Evolutionary conservation across 371 early-diverging fungal genomes (phyloP).

Genomic region (Mortierella sp.): DNA sequence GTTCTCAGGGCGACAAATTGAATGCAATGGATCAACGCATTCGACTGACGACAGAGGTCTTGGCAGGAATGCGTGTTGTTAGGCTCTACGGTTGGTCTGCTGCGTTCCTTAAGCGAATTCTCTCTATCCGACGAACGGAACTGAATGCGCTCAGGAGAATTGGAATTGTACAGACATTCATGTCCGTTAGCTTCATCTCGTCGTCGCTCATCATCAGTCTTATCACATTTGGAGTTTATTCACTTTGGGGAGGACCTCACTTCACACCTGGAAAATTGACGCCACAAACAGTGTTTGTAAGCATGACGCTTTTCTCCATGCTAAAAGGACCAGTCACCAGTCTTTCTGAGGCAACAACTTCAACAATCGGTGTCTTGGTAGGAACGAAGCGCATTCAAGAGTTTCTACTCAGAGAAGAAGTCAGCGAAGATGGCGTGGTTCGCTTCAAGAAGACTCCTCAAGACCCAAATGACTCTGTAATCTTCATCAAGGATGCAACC

Average conservation of each 20-base stretch:
- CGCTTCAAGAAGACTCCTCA: constrained; percentile 22
- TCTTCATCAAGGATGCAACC: constrained; percentile 56
- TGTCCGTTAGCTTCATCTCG: constrained; percentile 46
- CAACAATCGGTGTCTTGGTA: constrained; percentile 35
- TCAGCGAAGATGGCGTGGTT: constrained; percentile 21
- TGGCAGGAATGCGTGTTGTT: constrained; percentile 15
- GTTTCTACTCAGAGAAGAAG: constrained; percentile 37
- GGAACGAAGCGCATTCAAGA: constrained; percentile 36
- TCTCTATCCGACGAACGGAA: constrained; percentile 23
- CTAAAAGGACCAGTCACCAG: constrained; percentile 25
- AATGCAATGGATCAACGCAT: constrained; percentile 30
- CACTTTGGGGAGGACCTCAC: constrained; percentile 40
- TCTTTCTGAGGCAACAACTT: constrained; percentile 33
- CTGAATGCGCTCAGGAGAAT: constrained; percentile 24
- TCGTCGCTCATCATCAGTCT: constrained; percentile 49
- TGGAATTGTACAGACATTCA: constrained; percentile 34
- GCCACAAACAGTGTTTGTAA: constrained; percentile 48
- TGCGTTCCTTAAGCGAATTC: constrained; percentile 41
- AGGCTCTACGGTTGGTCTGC: constrained; percentile 4
- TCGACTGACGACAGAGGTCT: constrained; percentile 27
- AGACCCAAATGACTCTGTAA: constrained; percentile 19
- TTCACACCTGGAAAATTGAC: constrained; percentile 43
- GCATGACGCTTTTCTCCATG: constrained; percentile 46
- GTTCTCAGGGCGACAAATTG: constrained; percentile 15
- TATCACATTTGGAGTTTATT: constrained; percentile 38